Evolutionary conservation across 2,329 filamentous ascomycete species (phyloP).

Genomic region (Ophiosphaerella herpotricha): DNA sequence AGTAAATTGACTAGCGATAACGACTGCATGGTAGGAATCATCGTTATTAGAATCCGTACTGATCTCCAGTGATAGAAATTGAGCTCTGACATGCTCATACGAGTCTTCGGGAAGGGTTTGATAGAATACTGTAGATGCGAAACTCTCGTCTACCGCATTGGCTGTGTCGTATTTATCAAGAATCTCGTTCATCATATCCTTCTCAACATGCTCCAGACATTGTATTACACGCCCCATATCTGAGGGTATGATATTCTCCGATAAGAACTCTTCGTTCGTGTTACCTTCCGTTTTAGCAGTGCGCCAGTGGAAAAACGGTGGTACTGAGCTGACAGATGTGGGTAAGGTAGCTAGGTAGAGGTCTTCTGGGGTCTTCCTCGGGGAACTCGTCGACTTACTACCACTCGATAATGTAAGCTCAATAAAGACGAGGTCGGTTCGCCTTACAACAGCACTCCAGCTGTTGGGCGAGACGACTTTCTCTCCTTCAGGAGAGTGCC

Average conservation of each 20-base stretch:
- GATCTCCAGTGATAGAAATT: slow-evolving; percentile 1
- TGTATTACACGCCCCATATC: slow-evolving; percentile 4
- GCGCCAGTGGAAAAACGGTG: slow-evolving; percentile 39
- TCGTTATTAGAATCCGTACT: neutral
- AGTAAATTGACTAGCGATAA: slow-evolving; percentile 17
- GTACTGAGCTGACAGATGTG: slow-evolving; percentile 4
- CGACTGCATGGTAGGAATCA: slow-evolving; percentile 19
- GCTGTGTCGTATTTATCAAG: slow-evolving; percentile 6
- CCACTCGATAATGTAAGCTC: slow-evolving; percentile 17
- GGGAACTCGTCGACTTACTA: slow-evolving; percentile 1
- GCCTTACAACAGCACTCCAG: slow-evolving; percentile 27
- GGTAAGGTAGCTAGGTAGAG: neutral
- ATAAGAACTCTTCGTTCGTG: neutral
- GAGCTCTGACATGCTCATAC: slow-evolving; percentile 5
- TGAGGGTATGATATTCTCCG: neutral
- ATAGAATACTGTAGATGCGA: slow-evolving; percentile 34
- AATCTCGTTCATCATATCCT: slow-evolving; percentile 22
- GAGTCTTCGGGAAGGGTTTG: slow-evolving; percentile 22
- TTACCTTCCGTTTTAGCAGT: neutral
- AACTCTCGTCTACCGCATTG: slow-evolving; percentile 23
- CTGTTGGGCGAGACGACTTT: slow-evolving; percentile 16
- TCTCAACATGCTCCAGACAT: slow-evolving; percentile 32
- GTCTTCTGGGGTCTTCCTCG: neutral
- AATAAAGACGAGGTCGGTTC: slow-evolving; percentile 24
- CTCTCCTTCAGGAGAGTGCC: slow-evolving; percentile 2